Evolutionary conservation across 2,329 filamentous ascomycete genomes (phyloP).

Genomic region (Pezicula rhizophila): DNA sequence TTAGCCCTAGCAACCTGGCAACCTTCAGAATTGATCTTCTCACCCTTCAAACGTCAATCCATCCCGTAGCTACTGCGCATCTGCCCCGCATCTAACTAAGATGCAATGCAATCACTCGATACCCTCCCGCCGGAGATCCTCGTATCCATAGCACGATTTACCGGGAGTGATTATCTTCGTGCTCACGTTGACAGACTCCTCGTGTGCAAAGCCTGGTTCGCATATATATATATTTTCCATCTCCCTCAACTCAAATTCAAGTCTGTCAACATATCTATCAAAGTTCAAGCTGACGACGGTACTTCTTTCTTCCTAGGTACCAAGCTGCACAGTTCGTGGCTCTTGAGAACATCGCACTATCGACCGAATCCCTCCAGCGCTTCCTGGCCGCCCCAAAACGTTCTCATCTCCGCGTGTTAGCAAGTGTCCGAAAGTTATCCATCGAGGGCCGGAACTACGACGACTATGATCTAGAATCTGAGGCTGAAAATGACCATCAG

Average conservation of each 20-base stretch:
- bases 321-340: not conserved
- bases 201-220: conserved; percentile 4
- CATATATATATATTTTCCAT: not conserved
- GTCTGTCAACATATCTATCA: too few species aligned
- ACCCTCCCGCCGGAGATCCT: conserved; percentile 2
- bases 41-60: too few species aligned
- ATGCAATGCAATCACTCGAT: not conserved
- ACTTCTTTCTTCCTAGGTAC: not conserved
- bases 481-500: too few species aligned
- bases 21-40: too few species aligned
- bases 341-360: not conserved
- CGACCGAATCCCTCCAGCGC: not conserved
- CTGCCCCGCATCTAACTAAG: too few species aligned
- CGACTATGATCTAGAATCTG: too few species aligned
- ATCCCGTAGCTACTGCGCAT: too few species aligned
- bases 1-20: too few species aligned
- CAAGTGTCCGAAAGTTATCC: not conserved
- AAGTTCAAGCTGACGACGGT: not conserved
- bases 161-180: not conserved
- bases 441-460: not conserved
- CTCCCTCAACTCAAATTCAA: not conserved
- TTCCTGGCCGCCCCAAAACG: not conserved
- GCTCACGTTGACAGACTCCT: not conserved
- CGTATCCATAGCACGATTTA: not conserved
- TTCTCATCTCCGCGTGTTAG: not conserved